Conservation (phyloP, 1,284 basidiomycete genomes). For the Ustilago lituana region DNA sequence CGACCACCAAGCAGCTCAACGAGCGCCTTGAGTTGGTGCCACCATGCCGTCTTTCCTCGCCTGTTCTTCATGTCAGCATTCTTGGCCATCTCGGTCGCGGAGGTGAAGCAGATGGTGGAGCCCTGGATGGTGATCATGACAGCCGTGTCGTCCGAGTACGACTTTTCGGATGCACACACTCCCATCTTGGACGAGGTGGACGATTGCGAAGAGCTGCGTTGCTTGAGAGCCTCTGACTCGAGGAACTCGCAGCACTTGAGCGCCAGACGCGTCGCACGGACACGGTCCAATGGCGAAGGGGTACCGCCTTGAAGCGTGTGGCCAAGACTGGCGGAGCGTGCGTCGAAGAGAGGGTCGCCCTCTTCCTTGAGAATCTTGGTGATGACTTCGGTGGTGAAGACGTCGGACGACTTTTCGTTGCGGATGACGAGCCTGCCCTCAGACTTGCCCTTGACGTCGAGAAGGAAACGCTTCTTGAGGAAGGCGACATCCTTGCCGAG, state of each 20-base stretch:
- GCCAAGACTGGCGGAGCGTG: constrained; percentile 89
- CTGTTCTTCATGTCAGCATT: constrained; percentile 91
- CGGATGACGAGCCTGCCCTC: constrained; percentile 90
- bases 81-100: constrained; percentile 81
- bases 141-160: constrained; percentile 73
- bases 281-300: constrained; percentile 91
- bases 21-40: constrained; percentile 70
- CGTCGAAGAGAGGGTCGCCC: constrained; percentile 88
- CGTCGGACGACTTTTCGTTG: constrained; percentile 81
- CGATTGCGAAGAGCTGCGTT: constrained; percentile 31
- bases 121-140: constrained; percentile 91
- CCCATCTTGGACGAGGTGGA: constrained; percentile 43
- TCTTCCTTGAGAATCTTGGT: constrained; percentile 95
- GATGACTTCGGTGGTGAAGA: constrained; percentile 91
- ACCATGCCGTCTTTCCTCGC: constrained; percentile 83
- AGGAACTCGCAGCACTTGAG: constrained; percentile 94
- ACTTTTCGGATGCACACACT: constrained; percentile 65
- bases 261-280: constrained; percentile 86
- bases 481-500: constrained; percentile 87
- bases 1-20: constrained; percentile 60
- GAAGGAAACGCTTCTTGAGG: constrained; percentile 83
- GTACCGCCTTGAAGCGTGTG: constrained; percentile 96
- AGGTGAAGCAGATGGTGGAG: constrained; percentile 80
- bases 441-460: constrained; percentile 87
- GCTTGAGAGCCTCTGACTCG: constrained; percentile 77